Base-by-base conservation (phyloP, 805 yeast genomes). In the Saccharomycopsis synnaedendra region DNA sequence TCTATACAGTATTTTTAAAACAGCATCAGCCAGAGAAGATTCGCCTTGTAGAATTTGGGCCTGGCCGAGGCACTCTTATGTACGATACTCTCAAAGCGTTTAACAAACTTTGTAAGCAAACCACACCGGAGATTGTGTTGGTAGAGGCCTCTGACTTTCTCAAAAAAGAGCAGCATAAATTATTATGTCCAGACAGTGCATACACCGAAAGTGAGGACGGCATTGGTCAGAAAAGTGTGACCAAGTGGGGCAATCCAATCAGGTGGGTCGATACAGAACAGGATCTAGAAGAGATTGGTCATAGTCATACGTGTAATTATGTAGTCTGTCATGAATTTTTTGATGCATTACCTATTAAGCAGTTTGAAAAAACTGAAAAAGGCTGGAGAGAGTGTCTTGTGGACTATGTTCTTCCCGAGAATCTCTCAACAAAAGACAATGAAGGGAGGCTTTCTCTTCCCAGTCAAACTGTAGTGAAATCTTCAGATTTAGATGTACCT, bases 381-480 rank as follows among this genome's bases (percentile, higher is more conserved):
- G 90, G 90, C 0, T 86, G 95, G 95, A 67, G 89, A 54, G 95
- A 86, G 58, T 68, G 75, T 29, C 55, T 82, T 38, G 93, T 86
- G 33, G 90, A 83, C 60, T 74, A 59, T 50, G 34, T 42, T 19
- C 43, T 44, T 6, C 43, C 43, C 3, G 42, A 39, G 8, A 48
- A 54, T 3, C 52, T 54, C 2, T 45, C 53, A 3, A 49, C 42
- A 3, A 54, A 36, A 3, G 46, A 53, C 7, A 44, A 45, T 5
- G 42, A 45, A 8, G 41, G 45, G 27, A 53, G 50, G 30, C 19
- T 51, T 4, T 32, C 51, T 9, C 44, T 58, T 19, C 58, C 63
- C 1, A 59, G 53, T 45, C 59, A 55, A 5, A 49, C 56, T 3
- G 51, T 54, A 10, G 10, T 34, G n/a, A 41, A 41, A 34, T 5